Conservation (phyloP, 345 rosid species). For the Eucalyptus guilfoylei region DNA sequence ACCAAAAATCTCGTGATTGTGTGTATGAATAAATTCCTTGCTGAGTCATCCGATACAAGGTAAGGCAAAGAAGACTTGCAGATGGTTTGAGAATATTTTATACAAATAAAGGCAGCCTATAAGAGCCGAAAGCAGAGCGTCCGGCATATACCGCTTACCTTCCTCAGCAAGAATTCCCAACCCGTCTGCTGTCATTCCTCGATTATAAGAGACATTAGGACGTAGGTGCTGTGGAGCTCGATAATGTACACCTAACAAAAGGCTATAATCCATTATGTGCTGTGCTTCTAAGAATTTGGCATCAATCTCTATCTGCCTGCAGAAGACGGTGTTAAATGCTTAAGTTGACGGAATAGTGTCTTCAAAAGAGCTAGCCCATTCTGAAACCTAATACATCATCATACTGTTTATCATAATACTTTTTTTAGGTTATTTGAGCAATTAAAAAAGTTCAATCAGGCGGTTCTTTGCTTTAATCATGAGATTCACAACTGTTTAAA, state of each 20-base stretch:
- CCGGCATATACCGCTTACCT: slow-evolving; percentile 22
- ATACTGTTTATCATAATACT: neutral
- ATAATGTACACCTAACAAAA: slow-evolving; percentile 93
- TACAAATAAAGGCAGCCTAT: neutral
- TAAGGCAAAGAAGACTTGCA: neutral
- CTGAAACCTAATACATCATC: neutral
- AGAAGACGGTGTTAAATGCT: neutral
- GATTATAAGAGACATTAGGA: slow-evolving; percentile 28
- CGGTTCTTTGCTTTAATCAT: neutral
- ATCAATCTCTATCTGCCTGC: slow-evolving; percentile 84
- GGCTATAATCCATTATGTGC: slow-evolving; percentile 97
- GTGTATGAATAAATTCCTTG: neutral
- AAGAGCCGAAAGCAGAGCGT: neutral
- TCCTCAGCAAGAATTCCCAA: slow-evolving; percentile 86
- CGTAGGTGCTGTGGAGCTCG: slow-evolving; percentile 92
- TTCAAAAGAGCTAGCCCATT: neutral
- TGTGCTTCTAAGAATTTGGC: slow-evolving; percentile 76
- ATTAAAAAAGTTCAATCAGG: neutral
- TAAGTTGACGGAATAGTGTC: neutral
- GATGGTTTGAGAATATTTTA: neutral
- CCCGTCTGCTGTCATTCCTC: slow-evolving; percentile 37
- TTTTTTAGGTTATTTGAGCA: neutral
- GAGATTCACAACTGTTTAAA: neutral
- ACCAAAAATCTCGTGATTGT: neutral
- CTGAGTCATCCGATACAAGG: neutral